A percentile compares a stretch with the other conserved stretches of the same genome.
Conservation (phyloP, 2,329 filamentous ascomycete species). For the Elsinoe batatas region DNA sequence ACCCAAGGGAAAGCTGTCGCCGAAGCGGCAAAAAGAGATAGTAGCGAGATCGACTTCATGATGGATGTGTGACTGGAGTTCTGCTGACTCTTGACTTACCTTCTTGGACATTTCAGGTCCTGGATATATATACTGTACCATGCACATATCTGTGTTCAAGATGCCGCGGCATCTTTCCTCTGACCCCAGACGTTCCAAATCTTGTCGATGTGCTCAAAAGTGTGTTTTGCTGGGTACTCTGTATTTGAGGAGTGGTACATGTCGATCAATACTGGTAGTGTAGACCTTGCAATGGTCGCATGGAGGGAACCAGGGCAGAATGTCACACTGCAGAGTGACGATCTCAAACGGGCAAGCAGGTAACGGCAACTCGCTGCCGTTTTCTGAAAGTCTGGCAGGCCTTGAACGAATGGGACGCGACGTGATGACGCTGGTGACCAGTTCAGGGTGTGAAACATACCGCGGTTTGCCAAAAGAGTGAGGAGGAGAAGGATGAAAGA, state of each 20-base stretch:
- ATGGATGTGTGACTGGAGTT: not conserved
- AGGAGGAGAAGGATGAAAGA: slow-evolving; percentile 1
- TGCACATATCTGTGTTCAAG: not conserved
- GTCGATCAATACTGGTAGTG: not conserved
- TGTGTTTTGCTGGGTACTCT: not conserved
- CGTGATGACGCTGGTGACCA: not conserved
- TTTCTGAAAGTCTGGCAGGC: not conserved
- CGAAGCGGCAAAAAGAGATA: slow-evolving; percentile 20
- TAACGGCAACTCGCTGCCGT: not conserved
- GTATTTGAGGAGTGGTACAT: not conserved
- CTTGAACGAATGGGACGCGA: not conserved
- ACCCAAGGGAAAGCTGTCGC: slow-evolving; percentile 33
- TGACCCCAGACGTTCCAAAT: slow-evolving; percentile 1
- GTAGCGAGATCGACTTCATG: slow-evolving; percentile 22
- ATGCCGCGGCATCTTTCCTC: slow-evolving; percentile 1
- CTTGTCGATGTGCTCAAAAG: not conserved
- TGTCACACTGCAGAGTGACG: slow-evolving; percentile 1
- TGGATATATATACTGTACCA: not conserved
- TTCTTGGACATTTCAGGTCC: not conserved
- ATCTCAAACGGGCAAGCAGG: slow-evolving; percentile 1
- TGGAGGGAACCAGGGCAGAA: not conserved
- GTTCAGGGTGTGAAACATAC: slow-evolving; percentile 10
- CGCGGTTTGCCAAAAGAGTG: slow-evolving; percentile 4
- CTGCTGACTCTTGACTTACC: not conserved
- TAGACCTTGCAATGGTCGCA: not conserved